Percentiles rank a stretch among this genome's conserved stretches.
These are phyloP conservation scores for Talaromyces nanjingensis DNA, from an alignment of 495 filamentous ascomycete genomes.

Conservation along the genomic window DNA sequence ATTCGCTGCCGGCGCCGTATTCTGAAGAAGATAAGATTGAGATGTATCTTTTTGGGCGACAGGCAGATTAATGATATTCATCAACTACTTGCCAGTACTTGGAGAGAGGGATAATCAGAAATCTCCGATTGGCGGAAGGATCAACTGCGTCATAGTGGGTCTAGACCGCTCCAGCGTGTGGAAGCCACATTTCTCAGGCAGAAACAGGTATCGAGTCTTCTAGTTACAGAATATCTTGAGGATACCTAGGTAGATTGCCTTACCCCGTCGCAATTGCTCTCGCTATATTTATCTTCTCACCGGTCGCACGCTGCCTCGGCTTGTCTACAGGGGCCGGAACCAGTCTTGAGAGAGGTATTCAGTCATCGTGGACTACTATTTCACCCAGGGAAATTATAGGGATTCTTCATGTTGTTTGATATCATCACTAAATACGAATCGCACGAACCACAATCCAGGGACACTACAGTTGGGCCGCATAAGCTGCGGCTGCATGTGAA, in stretches of 20 bases:
- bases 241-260: too few relatives aligned
- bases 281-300: too few relatives aligned
- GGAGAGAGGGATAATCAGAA: not conserved
- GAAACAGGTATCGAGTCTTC: not conserved
- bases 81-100: too few relatives aligned
- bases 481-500: not conserved
- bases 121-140: not conserved
- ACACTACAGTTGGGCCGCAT: not conserved
- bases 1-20: constrained; percentile 54
- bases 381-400: too few relatives aligned
- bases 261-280: too few relatives aligned
- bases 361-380: too few relatives aligned
- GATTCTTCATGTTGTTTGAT: too few relatives aligned
- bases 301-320: too few relatives aligned
- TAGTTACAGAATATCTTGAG: not conserved
- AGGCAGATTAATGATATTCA: too few relatives aligned
- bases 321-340: too few relatives aligned
- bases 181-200: not conserved
- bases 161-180: not conserved
- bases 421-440: not conserved
- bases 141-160: not conserved
- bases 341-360: too few relatives aligned
- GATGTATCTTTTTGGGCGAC: constrained; percentile 43
- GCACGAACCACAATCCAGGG: not conserved
- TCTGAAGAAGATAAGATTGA: constrained; percentile 53